phyloP scores from a whole-genome alignment of 305 asterid species.

The Vinca major region DNA sequence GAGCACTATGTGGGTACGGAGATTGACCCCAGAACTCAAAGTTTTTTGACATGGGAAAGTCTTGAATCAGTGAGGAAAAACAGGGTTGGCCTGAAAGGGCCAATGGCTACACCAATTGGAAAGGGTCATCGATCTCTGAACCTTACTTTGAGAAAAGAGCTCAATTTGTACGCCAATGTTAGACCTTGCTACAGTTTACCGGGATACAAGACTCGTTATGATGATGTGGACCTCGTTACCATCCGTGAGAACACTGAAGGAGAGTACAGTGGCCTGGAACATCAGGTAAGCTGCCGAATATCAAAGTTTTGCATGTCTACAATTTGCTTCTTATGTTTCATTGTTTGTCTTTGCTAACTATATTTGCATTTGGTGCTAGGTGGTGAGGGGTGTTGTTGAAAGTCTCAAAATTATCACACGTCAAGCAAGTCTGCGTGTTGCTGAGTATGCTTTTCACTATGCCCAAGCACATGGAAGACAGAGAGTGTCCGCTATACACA shows the following conservation, averaged over 20 bases:
- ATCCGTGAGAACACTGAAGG: constrained; percentile 99
- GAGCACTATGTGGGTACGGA: constrained; percentile 88
- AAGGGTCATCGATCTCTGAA: constrained; percentile 97
- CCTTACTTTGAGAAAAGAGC: constrained; percentile 96
- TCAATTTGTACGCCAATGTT: constrained; percentile 91
- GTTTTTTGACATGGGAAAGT: constrained; percentile 98
- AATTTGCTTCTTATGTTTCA: neutral
- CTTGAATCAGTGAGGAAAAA: constrained; percentile 83
- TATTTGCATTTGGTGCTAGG: constrained; percentile 35
- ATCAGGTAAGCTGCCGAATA: constrained; percentile 47
- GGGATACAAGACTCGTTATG: constrained; percentile 93
- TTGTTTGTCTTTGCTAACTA: neutral
- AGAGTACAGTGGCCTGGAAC: constrained; percentile 98
- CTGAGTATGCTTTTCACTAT: constrained; percentile 93
- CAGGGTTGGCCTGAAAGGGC: constrained; percentile 93
- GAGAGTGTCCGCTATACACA: constrained; percentile 93
- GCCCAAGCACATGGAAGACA: constrained; percentile 90
- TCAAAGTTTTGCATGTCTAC: no score
- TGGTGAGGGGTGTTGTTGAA: constrained; percentile 98
- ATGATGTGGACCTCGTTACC: constrained; percentile 82
- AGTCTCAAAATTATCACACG: constrained; percentile 96
- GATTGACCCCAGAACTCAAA: constrained; percentile 91
- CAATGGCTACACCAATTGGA: constrained; percentile 99
- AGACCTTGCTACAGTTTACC: constrained; percentile 98
- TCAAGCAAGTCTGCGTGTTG: constrained; percentile 89